Base-by-base conservation (phyloP, 2,329 filamentous ascomycete genomes). In the Aspergillus neoniger region DNA sequence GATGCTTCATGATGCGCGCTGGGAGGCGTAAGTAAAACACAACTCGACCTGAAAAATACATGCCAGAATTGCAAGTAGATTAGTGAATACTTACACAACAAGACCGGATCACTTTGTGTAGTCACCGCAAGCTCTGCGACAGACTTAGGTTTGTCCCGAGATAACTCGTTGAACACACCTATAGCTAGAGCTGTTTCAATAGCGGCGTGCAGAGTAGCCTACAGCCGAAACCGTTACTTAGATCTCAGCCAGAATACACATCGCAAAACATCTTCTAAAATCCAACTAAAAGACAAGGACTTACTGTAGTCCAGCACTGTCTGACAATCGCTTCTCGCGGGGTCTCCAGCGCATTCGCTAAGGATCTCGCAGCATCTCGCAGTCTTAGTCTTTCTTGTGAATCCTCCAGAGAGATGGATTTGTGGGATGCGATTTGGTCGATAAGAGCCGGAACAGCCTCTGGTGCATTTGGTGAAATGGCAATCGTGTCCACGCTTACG, bases 1-100 rank as follows among this genome's bases (percentile, higher is more conserved):
- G 56, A 50, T 68, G 66, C 39, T 67, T 65, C 58, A 64, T 51
- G 17, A 68, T 49, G 10, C 66, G 63, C 4, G 52, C 65, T 67
- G 9, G 2, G 25, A 51, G 12, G 8, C 3, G 23, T 17, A 15
- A 32, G 12, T 41, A 28, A 17, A 23, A 9, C 4, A 19, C 7
- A 23, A 19, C 14, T 4, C 5, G 6, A 28, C 12, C 19, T 21
- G 14, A 17, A 7, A 5, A 36, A 5, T 14, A 15, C 32, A 36
- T 36, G 12, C 32, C 12, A 3, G 5, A 6, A 6, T 5, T 6
- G 12, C 1, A 17, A 14, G 5, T 8, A 12, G 7, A 3, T 5
- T 8, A 30, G 10, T 17, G 19, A 19, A n/a, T 17, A 17, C 43
- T 52, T 28, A 65, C 65, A 56, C 10, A 68, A 59, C 17, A 68